Conservation (phyloP, 257 asterid species). For the Voacanga thouarsii region DNA sequence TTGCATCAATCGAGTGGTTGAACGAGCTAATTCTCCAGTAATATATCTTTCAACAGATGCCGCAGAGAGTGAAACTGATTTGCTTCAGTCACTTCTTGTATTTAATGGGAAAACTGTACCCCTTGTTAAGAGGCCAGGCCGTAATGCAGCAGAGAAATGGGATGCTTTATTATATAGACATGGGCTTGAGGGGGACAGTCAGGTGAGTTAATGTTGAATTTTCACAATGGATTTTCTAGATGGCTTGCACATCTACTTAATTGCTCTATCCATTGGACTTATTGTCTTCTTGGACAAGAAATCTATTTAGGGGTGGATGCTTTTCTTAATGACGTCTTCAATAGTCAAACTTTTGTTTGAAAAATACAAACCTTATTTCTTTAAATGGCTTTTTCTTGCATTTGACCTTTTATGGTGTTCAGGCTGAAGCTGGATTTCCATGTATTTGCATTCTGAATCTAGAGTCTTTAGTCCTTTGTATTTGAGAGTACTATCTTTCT, state of each 20-base stretch:
- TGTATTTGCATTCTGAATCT: neutral
- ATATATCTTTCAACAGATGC: constrained; percentile 95
- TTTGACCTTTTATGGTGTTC: neutral
- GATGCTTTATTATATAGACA: constrained; percentile 91
- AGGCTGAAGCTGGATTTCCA: neutral
- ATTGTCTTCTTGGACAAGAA: neutral
- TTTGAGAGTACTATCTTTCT: neutral
- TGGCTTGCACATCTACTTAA: neutral
- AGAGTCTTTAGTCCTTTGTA: neutral
- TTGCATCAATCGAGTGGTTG: constrained; percentile 80
- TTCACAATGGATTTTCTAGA: neutral
- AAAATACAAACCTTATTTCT: neutral
- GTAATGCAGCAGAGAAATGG: constrained; percentile 93
- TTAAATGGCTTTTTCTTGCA: neutral
- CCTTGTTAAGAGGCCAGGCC: constrained; percentile 83
- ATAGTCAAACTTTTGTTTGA: neutral
- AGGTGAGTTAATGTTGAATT: constrained; percentile 44
- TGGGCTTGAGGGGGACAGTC: constrained; percentile 74
- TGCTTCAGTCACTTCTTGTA: constrained; percentile 75
- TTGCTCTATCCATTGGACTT: neutral
- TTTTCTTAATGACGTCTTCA: neutral
- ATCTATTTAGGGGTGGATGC: neutral
- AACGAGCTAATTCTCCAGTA: constrained; percentile 67
- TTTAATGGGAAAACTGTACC: constrained; percentile 77
- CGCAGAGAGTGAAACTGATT: constrained; percentile 85